Conservation (phyloP, 371 early-diverging fungal species). For the Mortierella sp. region DNA sequence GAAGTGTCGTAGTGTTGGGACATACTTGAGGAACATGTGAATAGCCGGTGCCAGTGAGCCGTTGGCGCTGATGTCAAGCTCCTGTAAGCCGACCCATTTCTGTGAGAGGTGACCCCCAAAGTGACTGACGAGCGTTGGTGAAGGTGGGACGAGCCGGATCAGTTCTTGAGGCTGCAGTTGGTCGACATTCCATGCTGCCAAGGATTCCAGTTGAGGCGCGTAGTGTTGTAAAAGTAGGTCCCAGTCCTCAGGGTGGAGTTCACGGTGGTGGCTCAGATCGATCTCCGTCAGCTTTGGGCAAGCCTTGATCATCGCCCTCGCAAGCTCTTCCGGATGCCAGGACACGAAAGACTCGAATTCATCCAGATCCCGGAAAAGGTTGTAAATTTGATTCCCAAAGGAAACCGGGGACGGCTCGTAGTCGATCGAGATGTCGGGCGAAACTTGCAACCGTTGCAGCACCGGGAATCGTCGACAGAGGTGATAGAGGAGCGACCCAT, state of each 20-base stretch:
- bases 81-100: slow-evolving; percentile 7
- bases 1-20: slow-evolving; percentile 22
- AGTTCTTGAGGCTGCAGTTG: neutral
- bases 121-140: neutral
- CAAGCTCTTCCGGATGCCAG: neutral
- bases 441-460: neutral
- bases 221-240: slow-evolving; percentile 10
- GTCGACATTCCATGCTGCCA: slow-evolving; percentile 14
- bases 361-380: neutral
- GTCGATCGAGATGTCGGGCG: neutral
- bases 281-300: slow-evolving; percentile 25
- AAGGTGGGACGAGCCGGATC: slow-evolving; percentile 15
- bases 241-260: slow-evolving; percentile 7
- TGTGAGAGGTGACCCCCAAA: neutral
- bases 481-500: neutral
- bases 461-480: slow-evolving; percentile 8
- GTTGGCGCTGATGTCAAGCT: slow-evolving; percentile 25
- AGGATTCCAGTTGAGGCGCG: slow-evolving; percentile 18
- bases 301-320: neutral
- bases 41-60: slow-evolving; percentile 19
- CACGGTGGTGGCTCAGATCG: slow-evolving; percentile 22
- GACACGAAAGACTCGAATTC: neutral
- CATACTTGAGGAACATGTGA: slow-evolving; percentile 17
- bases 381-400: neutral
- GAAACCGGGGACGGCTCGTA: neutral